Evolutionary conservation across 768 basidiomycete species (phyloP).

Genomic region (Lyophyllum decastes): DNA sequence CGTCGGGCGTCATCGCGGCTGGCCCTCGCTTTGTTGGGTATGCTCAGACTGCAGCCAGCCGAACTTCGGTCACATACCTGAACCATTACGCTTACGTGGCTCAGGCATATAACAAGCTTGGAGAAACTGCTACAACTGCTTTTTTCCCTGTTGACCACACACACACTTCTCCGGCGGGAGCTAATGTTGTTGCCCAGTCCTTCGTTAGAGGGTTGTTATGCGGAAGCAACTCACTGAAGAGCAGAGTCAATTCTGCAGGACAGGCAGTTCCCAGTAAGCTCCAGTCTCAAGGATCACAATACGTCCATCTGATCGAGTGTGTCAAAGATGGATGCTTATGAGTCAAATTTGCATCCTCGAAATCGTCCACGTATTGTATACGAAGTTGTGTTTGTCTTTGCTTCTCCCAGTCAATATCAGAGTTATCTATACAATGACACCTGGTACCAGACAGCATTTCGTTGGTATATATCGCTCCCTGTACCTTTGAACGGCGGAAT

Average conservation of each 20-base stretch:
- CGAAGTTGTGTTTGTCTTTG: not conserved
- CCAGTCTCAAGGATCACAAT: not conserved
- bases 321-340: conserved; percentile 12
- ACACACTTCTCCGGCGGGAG: conserved; percentile 45
- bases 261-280: conserved; percentile 28
- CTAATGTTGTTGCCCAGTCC: conserved; percentile 47
- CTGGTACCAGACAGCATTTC: too few relatives aligned
- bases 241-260: conserved; percentile 37
- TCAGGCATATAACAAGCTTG: conserved; percentile 40
- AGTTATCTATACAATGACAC: too few relatives aligned
- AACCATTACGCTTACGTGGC: conserved; percentile 49
- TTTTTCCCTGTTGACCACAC: conserved; percentile 50
- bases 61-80: conserved; percentile 40
- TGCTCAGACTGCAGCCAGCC: conserved; percentile 37
- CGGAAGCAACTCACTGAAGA: conserved; percentile 32
- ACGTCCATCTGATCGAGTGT: not conserved
- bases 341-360: not conserved
- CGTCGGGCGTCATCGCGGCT: conserved; percentile 32
- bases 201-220: conserved; percentile 49
- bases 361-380: too few relatives aligned
- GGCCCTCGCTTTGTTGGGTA: conserved; percentile 46
- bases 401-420: too few relatives aligned
- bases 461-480: too few relatives aligned
- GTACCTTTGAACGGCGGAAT: too few relatives aligned
- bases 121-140: conserved; percentile 35